Evolutionary conservation across 345 rosid species (phyloP).

Genomic region (Eucalyptus globulus): DNA sequence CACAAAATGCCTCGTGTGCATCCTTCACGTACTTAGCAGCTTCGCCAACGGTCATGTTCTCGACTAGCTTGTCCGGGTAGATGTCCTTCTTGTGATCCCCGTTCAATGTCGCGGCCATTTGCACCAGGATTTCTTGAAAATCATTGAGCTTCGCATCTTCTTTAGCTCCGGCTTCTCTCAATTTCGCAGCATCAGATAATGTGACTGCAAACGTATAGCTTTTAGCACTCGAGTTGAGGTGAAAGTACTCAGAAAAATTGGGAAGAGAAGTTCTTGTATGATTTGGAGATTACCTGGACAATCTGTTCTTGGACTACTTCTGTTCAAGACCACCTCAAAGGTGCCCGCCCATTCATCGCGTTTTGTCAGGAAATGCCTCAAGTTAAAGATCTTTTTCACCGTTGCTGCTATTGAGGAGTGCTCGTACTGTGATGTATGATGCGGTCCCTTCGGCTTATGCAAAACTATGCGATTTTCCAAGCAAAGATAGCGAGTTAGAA

Average conservation of each 20-base stretch:
- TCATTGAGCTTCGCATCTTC: constrained; percentile 47
- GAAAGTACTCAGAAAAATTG: too few species aligned
- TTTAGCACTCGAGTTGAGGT: not conserved
- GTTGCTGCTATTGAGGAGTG: constrained; percentile 88
- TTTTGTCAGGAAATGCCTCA: constrained; percentile 60
- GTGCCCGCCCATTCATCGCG: constrained; percentile 94
- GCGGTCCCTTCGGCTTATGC: constrained; percentile 72
- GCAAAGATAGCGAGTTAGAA: not conserved
- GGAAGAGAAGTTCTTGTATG: not conserved
- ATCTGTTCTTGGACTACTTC: constrained; percentile 49
- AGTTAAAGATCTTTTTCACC: constrained; percentile 65
- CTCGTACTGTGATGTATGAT: constrained; percentile 65
- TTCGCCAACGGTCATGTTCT: constrained; percentile 40
- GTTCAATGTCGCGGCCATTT: constrained; percentile 43
- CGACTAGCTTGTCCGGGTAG: constrained; percentile 37
- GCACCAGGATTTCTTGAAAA: constrained; percentile 57
- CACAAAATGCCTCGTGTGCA: constrained; percentile 29
- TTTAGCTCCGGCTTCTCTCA: constrained; percentile 17
- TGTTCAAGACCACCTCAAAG: constrained; percentile 42
- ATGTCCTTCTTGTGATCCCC: constrained; percentile 44
- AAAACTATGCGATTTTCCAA: constrained; percentile 23
- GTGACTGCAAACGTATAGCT: constrained; percentile 14
- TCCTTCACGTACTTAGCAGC: constrained; percentile 35
- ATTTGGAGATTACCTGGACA: constrained; percentile 47
- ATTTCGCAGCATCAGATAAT: constrained; percentile 26